Base-by-base conservation (phyloP, 192 early-diverging fungal species). In the Jimgerdemannia flammicorona region DNA sequence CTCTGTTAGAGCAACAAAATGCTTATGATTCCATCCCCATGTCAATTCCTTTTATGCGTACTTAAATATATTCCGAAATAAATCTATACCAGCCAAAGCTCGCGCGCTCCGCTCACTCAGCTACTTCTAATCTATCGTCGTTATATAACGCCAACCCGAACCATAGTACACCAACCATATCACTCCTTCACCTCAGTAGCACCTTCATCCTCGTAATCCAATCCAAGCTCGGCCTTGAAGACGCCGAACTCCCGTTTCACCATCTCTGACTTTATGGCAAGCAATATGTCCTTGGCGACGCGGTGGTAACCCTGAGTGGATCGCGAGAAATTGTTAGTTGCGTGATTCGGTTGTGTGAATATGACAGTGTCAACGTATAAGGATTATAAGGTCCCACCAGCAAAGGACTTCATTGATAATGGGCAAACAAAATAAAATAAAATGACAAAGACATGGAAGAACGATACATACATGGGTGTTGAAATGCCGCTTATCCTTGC, bases 161-260 rank as follows among this genome's bases (percentile, higher is more conserved):
- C 29, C 29, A 29, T 29, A 29, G 29, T 29, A 29, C 29, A 29
- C 29, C 1, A 29, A 59, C 49, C 49, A 59, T 14, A 59, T 59
- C 14, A 59, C 14, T 6, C 49, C 49, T 59, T 59, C 49, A 59
- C 49, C 49, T 59, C 49, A 6, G 49, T 2, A 59, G 49, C 67
- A 39, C 17, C 67, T 7, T 42, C 67, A 69, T 17, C 4, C 18
- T n/a, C 44, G 2, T 3, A 43, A 76, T 49, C 75, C n/a, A 81
- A 44, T 1, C 81, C 81, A 66, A 82, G 78, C 19, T 79, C 75
- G 0, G 77, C 39, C 39, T 68, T 69, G 67, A 77, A 69, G 14
- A 82, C 11, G 4, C 72, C 43, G 69, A 82, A 82, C 66, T 82
- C 81, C n/a, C 81, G 75, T 65, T 82, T 82, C 18, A 82, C 75